phyloP scores from a whole-genome alignment of 768 basidiomycete species.

The Holtermanniella nyarrowii region DNA sequence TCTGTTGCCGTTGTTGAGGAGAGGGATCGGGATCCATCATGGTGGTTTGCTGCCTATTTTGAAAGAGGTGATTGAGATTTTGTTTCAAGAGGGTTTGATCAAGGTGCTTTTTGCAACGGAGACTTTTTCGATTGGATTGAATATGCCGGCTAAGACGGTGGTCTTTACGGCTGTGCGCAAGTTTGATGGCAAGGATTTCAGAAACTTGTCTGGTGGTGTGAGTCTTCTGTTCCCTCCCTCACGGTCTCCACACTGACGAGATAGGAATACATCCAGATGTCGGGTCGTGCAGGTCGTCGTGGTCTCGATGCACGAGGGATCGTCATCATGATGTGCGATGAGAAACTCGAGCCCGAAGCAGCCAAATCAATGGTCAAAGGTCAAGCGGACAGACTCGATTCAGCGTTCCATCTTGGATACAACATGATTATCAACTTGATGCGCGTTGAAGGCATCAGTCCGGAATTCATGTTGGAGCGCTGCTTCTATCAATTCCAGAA shows the following conservation, averaged over 20 bases:
- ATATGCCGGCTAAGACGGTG: constrained; percentile 99
- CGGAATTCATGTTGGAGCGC: constrained; percentile 93
- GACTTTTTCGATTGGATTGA: constrained; percentile 56
- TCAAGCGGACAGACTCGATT: constrained; percentile 89
- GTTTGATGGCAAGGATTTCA: constrained; percentile 90
- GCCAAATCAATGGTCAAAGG: constrained; percentile 98
- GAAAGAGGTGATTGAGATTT: constrained; percentile 97
- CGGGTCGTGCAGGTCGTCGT: constrained; percentile 91
- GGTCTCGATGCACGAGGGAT: constrained; percentile 97
- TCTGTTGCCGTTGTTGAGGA: constrained; percentile 79
- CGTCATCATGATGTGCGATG: constrained; percentile 99
- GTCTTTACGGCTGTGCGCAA: constrained; percentile 93
- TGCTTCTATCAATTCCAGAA: constrained; percentile 99
- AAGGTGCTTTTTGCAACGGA: constrained; percentile 98
- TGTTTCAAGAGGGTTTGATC: constrained; percentile 96
- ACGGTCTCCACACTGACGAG: not conserved
- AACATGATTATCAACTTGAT: constrained; percentile 98
- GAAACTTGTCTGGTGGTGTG: constrained; percentile 59
- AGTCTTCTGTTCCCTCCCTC: constrained; percentile 5
- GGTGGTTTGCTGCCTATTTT: constrained; percentile 93
- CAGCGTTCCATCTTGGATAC: constrained; percentile 96
- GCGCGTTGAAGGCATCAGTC: constrained; percentile 96
- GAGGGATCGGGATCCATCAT: constrained; percentile 97
- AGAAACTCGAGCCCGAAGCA: constrained; percentile 82
- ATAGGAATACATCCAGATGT: constrained; percentile 99